A percentile compares a stretch with the other conserved stretches of the same genome.
These are phyloP conservation scores for Papiliotrema flavescens DNA, from an alignment of 1,284 basidiomycete species.

Conservation along the genomic window DNA sequence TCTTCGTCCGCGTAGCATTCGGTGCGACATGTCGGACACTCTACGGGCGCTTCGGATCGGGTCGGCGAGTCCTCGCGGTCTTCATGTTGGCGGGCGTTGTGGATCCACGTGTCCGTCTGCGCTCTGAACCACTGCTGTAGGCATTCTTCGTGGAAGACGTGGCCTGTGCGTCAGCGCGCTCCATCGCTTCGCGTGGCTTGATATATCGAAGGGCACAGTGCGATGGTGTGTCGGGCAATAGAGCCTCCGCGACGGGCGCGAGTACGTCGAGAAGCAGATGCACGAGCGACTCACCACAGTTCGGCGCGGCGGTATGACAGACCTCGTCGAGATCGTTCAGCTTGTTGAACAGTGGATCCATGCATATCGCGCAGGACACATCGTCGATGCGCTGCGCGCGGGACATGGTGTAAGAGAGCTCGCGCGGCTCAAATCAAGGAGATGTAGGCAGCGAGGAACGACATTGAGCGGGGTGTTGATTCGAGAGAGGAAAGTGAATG, in stretches of 20 bases:
- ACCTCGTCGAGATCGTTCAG: slow-evolving; percentile 38
- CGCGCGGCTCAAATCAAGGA: too few species aligned
- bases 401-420: not conserved
- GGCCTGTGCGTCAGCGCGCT: slow-evolving; percentile 21
- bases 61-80: slow-evolving; percentile 15
- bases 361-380: slow-evolving; percentile 39
- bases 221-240: too few species aligned
- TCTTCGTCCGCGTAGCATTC: slow-evolving; percentile 35
- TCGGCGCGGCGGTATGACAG: slow-evolving; percentile 29
- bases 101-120: slow-evolving; percentile 23
- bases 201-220: too few species aligned
- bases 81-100: slow-evolving; percentile 15
- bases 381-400: slow-evolving; percentile 10
- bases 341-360: slow-evolving; percentile 36
- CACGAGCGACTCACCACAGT: slow-evolving; percentile 35
- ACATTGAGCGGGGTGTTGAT: too few species aligned
- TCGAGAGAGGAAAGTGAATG: too few species aligned
- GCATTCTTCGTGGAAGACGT: slow-evolving; percentile 43
- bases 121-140: slow-evolving; percentile 33
- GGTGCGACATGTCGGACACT: slow-evolving; percentile 38
- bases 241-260: too few species aligned
- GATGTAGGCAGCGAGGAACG: too few species aligned
- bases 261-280: too few species aligned
- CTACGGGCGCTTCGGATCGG: slow-evolving; percentile 29
- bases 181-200: not conserved